These are phyloP conservation scores for Limonomyces culmigenus DNA, from an alignment of 1,284 basidiomycete genomes.

Conservation along the genomic window DNA sequence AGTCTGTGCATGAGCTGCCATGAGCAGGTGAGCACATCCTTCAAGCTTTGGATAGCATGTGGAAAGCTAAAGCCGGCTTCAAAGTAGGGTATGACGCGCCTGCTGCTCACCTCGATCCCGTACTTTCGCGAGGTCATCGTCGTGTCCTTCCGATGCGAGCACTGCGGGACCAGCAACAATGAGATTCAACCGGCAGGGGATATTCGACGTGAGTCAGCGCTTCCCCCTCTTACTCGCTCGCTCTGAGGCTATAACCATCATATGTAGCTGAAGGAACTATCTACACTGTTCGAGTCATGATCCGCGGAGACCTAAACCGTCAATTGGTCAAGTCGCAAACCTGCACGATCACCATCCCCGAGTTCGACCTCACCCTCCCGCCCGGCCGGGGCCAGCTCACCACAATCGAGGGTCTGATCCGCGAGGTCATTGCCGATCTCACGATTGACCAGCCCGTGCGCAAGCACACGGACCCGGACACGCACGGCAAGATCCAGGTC, in stretches of 20 bases:
- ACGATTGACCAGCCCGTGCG: conserved; percentile 76
- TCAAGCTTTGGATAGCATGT: too few species aligned
- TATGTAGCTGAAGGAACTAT: conserved; percentile 40
- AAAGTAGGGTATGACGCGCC: conserved; percentile 75
- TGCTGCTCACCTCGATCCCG: conserved; percentile 90
- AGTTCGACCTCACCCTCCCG: conserved; percentile 86
- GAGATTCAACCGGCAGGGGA: conserved; percentile 87
- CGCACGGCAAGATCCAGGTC: conserved; percentile 64
- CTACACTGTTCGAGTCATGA: conserved; percentile 74
- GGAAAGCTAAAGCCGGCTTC: too few species aligned
- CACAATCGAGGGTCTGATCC: conserved; percentile 86
- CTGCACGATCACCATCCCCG: conserved; percentile 74
- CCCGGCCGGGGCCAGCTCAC: conserved; percentile 83
- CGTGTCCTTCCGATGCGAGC: conserved; percentile 91
- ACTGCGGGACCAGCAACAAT: conserved; percentile 85
- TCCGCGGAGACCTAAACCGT: conserved; percentile 72
- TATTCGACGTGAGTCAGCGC: conserved; percentile 55
- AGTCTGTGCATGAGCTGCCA: conserved; percentile 92
- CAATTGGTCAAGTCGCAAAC: conserved; percentile 86
- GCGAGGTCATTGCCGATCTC: conserved; percentile 77
- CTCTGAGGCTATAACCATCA: background rate
- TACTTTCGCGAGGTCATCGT: conserved; percentile 95
- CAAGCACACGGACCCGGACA: conserved; percentile 64
- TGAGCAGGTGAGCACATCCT: conserved; percentile 49
- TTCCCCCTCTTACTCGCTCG: too few species aligned